A percentile compares a stretch with the other conserved stretches of the same genome.
phyloP scores from a whole-genome alignment of 2,329 filamentous ascomycete species.

The Curvularia lunata region DNA sequence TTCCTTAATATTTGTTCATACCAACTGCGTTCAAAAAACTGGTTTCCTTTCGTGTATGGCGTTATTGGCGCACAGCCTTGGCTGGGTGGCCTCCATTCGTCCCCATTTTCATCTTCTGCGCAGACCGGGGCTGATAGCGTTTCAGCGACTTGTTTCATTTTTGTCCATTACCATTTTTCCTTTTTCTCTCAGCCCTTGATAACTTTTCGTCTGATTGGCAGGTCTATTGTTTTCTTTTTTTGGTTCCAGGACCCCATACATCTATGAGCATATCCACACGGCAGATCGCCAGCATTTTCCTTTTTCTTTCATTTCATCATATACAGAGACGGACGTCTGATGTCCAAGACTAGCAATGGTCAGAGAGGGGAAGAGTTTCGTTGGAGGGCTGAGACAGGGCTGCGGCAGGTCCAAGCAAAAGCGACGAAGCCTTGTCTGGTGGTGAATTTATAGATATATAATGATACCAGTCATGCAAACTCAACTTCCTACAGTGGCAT shows the following conservation, averaged over 20 bases:
- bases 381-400: conserved; percentile 14
- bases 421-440: conserved; percentile 12
- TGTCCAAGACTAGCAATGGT: conserved; percentile 20
- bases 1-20: conserved; percentile 26
- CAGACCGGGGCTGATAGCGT: conserved; percentile 41
- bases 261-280: conserved; percentile 16
- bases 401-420: conserved; percentile 30
- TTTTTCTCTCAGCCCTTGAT: not conserved
- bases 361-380: conserved; percentile 16
- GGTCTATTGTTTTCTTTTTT: conserved; percentile 9
- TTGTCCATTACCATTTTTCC: conserved; percentile 21
- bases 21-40: conserved; percentile 29
- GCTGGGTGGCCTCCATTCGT: conserved; percentile 17
- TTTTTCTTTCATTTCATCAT: conserved; percentile 12
- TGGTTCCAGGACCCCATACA: conserved; percentile 6
- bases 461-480: conserved; percentile 18
- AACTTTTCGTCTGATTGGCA: conserved; percentile 2
- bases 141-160: conserved; percentile 38
- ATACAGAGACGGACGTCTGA: conserved; percentile 13
- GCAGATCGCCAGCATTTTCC: conserved; percentile 15
- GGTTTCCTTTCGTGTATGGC: conserved; percentile 38
- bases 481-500: not conserved
- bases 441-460: conserved; percentile 26
- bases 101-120: conserved; percentile 19
- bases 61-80: conserved; percentile 27